These are phyloP conservation scores for Phlyctochytrium bullatum DNA, from an alignment of 192 early-diverging fungal species.

Conservation along the genomic window DNA sequence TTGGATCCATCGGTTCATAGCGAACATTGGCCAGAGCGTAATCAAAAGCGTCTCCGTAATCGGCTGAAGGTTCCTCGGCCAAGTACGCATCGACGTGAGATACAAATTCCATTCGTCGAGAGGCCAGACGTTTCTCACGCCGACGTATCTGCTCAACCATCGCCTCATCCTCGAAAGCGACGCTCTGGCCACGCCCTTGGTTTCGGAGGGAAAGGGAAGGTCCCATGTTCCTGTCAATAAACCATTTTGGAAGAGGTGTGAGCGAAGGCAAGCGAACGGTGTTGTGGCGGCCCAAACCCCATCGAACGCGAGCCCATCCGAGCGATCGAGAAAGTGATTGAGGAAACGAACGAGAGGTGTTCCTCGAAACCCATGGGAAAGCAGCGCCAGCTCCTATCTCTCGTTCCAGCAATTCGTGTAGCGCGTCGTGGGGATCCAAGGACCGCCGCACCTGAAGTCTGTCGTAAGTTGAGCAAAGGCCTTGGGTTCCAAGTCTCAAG, in stretches of 20 bases:
- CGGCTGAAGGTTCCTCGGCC: background rate
- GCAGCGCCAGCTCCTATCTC: background rate
- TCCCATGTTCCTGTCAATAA: background rate
- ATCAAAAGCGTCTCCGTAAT: background rate
- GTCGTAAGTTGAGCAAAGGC: background rate
- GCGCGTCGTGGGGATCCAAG: background rate
- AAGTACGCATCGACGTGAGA: background rate
- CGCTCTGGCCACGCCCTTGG: background rate
- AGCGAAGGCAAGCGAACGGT: background rate
- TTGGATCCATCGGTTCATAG: too few species aligned
- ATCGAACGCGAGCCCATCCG: background rate
- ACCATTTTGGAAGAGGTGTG: background rate
- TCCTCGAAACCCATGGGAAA: background rate
- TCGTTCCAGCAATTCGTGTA: background rate
- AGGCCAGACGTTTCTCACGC: background rate
- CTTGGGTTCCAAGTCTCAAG: background rate
- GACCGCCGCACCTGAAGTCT: too few species aligned
- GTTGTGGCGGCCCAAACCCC: background rate
- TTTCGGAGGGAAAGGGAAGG: background rate
- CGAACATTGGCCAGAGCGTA: background rate
- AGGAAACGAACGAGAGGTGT: background rate
- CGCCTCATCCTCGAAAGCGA: background rate
- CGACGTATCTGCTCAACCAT: background rate
- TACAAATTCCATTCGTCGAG: background rate
- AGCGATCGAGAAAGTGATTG: background rate